phyloP scores from a whole-genome alignment of 2,329 filamentous ascomycete species.

The Raffaelea deltoideospora region DNA sequence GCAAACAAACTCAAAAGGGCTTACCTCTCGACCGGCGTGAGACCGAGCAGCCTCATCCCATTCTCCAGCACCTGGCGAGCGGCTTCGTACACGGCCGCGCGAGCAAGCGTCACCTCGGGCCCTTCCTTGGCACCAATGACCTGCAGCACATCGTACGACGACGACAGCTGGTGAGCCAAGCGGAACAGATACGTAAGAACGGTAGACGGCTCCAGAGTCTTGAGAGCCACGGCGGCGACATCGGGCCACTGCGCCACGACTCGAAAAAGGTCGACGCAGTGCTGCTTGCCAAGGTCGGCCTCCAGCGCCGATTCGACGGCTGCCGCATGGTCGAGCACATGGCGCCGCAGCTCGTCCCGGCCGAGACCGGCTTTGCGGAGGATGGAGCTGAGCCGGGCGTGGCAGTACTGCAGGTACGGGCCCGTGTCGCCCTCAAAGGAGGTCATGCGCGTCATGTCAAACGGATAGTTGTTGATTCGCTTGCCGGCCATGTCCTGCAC shows the following conservation, averaged over 20 bases:
- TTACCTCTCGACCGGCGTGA: slow-evolving; percentile 71
- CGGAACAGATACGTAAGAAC: slow-evolving; percentile 33
- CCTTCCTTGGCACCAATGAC: too few species aligned
- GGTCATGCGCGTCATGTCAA: slow-evolving; percentile 58
- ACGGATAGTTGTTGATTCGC: slow-evolving; percentile 35
- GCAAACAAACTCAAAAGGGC: too few species aligned
- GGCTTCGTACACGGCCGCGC: slow-evolving; percentile 65
- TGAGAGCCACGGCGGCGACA: slow-evolving; percentile 44
- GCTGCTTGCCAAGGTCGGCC: slow-evolving; percentile 15
- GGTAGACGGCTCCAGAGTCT: slow-evolving; percentile 53
- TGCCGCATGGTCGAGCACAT: too few species aligned
- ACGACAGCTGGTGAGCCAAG: slow-evolving; percentile 1
- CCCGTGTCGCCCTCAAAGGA: slow-evolving; percentile 62
- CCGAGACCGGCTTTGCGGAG: not conserved
- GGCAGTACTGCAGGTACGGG: slow-evolving; percentile 57
- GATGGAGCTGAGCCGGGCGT: slow-evolving; percentile 34
- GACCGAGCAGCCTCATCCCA: slow-evolving; percentile 67
- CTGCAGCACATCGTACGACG: not conserved
- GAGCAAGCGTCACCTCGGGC: slow-evolving; percentile 52
- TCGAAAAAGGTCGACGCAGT: slow-evolving; percentile 43
- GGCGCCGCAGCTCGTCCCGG: too few species aligned
- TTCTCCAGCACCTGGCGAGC: slow-evolving; percentile 64
- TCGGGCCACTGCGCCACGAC: slow-evolving; percentile 51
- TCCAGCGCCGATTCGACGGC: slow-evolving; percentile 10
- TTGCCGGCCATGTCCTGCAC: slow-evolving; percentile 62